phyloP scores from a whole-genome alignment of 345 rosid genomes.

The Anastatica hierochuntica region DNA sequence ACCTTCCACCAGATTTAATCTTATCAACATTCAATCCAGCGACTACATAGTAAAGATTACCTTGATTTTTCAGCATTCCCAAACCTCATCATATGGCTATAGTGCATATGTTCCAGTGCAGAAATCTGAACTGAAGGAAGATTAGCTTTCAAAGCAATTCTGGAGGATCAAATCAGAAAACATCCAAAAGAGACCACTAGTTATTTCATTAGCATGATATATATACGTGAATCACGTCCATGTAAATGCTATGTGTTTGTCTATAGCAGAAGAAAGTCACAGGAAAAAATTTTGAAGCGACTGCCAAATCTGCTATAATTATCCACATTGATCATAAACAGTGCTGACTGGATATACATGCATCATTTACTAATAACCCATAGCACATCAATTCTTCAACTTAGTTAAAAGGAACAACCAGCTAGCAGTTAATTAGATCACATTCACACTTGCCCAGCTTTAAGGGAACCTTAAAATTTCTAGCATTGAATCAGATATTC shows the following conservation, averaged over 20 bases:
- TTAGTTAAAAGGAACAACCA: neutral
- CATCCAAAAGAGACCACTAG: constrained; percentile 4
- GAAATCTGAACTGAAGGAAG: constrained; percentile 59
- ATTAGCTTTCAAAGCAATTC: constrained; percentile 69
- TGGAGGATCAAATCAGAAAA: constrained; percentile 25
- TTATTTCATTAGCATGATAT: constrained; percentile 4
- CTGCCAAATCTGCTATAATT: too few relatives aligned
- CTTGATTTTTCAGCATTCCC: constrained; percentile 71
- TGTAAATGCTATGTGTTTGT: neutral
- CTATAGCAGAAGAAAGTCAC: neutral
- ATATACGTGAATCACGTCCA: neutral
- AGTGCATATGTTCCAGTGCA: constrained; percentile 90
- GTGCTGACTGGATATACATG: too few relatives aligned
- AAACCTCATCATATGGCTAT: constrained; percentile 92
- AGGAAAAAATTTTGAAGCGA: neutral
- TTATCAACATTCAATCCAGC: neutral
- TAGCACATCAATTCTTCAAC: too few relatives aligned
- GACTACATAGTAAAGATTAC: constrained; percentile 29
- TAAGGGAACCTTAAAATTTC: neutral
- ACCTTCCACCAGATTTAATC: neutral
- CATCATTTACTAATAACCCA: too few relatives aligned
- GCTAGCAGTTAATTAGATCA: neutral
- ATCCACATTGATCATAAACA: too few relatives aligned
- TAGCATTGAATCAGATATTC: neutral
- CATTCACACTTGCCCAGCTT: constrained; percentile 6